Percentiles rank a stretch among this genome's conserved stretches.
These are phyloP conservation scores for Tetraselmis striata DNA, from an alignment of 139 green algal species.

Conservation along the genomic window DNA sequence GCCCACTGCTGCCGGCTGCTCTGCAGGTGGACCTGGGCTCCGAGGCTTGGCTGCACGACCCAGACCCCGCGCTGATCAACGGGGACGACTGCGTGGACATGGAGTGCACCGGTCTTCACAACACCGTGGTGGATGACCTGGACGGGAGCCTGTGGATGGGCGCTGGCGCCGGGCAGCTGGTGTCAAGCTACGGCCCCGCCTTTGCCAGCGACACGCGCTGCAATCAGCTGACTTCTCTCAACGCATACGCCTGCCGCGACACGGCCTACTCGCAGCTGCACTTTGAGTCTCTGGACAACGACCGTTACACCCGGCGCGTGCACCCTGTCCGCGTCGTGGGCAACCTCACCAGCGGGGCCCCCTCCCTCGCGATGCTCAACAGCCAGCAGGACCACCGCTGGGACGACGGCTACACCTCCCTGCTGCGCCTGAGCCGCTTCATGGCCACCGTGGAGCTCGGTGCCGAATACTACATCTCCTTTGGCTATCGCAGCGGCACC, in stretches of 20 bases:
- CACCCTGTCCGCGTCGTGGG: constrained; percentile 3
- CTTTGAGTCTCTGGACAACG: constrained; percentile 18
- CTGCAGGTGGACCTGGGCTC: too few relatives aligned
- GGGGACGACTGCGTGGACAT: constrained; percentile 20
- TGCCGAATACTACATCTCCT: constrained; percentile 2
- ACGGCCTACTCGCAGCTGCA: constrained; percentile 5
- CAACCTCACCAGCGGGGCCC: too few relatives aligned
- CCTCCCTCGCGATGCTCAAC: too few relatives aligned
- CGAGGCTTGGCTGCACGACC: too few relatives aligned
- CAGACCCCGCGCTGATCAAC: constrained; percentile 5
- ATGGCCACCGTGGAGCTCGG: constrained; percentile 8
- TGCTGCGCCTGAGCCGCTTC: constrained; percentile 18
- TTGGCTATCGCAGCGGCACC: neutral
- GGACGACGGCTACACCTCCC: constrained; percentile 24
- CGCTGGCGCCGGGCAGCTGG: neutral
- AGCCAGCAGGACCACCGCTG: constrained; percentile 17
- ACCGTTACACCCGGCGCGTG: constrained; percentile 12
- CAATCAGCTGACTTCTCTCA: neutral
- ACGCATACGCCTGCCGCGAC: neutral
- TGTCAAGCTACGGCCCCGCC: neutral
- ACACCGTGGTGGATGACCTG: constrained; percentile 10
- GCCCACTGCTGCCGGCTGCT: too few relatives aligned
- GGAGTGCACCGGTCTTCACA: constrained; percentile 19
- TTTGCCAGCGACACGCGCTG: constrained; percentile 1
- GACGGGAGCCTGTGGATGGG: constrained; percentile 14